Base-by-base conservation (phyloP, 345 rosid genomes). In the Brassica nigra region DNA sequence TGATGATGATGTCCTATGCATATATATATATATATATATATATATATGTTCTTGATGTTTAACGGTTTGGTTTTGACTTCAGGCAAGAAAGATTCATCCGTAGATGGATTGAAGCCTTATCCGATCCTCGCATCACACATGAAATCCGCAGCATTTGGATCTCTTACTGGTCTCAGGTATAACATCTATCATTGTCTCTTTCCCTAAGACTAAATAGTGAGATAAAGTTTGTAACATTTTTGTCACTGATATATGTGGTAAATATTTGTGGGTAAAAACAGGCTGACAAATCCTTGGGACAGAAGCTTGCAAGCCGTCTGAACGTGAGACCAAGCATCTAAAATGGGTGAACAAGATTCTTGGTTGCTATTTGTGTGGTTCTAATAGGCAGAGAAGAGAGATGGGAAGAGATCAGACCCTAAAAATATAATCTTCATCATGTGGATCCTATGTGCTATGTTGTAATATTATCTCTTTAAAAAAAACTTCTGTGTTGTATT, bases 81-180 rank as follows among this genome's bases (percentile, higher is more conserved):
- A 93, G 98, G 91, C 97, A 93, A 91, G 98, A 91, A 68, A 77
- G 98, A 4, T 93, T 93, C 68, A 55, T 91, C 82, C 0, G 66
- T 73, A 84, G 98, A 76, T 89, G 94, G 92, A 73, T 93, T 70
- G 91, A 86, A 0, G 89, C 95, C 29, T 49, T 93, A 57, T 86
- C 97, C 2, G 95, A 91, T 67, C 91, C 89, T 16, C 97, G 97
- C 1, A 86, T 89, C 70, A 93, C 97, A 7, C 91, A 90, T 16
- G 97, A 93, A 83, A 83, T 91, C 73, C 86, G 91, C 71, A 77
- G 88, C 69, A 91, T 93, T 81, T 93, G 98, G 98, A 87, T 93
- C 80, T 83, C 95, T 42, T 91, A 89, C 87, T 93, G 92, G 91
- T 77, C 90, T 73, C 91, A 90, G 97, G 98, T 90, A 8, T 67